A percentile compares a stretch with the other conserved stretches of the same genome.
Conservation (phyloP, 768 basidiomycete species). For the Amanita exitialis region DNA sequence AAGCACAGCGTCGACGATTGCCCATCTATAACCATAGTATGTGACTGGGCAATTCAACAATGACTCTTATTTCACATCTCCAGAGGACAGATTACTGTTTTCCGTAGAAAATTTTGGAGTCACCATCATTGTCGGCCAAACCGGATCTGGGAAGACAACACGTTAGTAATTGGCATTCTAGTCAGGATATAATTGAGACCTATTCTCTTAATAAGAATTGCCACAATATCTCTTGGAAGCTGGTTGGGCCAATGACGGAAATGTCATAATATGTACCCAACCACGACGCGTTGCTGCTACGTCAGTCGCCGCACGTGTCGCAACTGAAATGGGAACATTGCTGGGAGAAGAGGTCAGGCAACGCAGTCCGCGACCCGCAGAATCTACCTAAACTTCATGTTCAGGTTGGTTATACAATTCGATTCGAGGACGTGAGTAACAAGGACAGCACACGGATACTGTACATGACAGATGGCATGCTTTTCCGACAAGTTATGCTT, state of each 20-base stretch:
- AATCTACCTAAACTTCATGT: background rate
- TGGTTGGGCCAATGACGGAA: conserved; percentile 82
- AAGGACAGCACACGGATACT: conserved; percentile 82
- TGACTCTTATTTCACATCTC: background rate
- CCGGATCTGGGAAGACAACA: conserved; percentile 96
- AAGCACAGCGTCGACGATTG: conserved; percentile 68
- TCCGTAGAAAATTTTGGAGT: conserved; percentile 79
- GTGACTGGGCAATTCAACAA: conserved; percentile 14
- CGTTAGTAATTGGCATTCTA: conserved; percentile 41
- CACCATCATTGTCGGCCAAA: conserved; percentile 86
- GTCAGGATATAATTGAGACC: conserved; percentile 5
- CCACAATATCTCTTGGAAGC: conserved; percentile 92
- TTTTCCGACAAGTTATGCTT: conserved; percentile 87
- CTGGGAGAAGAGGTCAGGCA: conserved; percentile 76
- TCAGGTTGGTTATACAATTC: conserved; percentile 95
- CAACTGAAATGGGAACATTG: conserved; percentile 81
- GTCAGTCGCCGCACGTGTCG: conserved; percentile 85
- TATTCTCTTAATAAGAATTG: conserved; percentile 49
- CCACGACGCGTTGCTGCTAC: conserved; percentile 92
- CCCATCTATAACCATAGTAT: conserved; percentile 88
- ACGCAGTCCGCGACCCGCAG: background rate
- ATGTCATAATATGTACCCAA: conserved; percentile 87
- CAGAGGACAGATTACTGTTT: conserved; percentile 75
- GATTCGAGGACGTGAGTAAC: conserved; percentile 89
- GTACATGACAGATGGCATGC: conserved; percentile 98